A percentile compares a stretch with the other conserved stretches of the same genome.
Evolutionary conservation across 2,329 filamentous ascomycete genomes (phyloP).

Genomic region (Talaromyces sp.): DNA sequence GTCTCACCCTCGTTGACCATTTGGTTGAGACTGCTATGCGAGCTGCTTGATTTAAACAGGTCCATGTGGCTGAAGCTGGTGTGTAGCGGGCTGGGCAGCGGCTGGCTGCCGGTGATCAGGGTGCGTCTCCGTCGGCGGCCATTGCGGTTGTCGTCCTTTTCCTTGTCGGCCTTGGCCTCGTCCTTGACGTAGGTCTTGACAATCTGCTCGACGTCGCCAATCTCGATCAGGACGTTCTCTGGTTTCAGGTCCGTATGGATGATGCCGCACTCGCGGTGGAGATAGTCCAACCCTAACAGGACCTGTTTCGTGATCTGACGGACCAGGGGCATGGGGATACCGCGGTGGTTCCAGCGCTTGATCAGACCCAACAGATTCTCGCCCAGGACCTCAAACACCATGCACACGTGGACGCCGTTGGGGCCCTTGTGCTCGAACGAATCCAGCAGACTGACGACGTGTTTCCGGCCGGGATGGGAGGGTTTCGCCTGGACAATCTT

Average conservation of each 20-base stretch:
- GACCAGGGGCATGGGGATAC: constrained; percentile 91
- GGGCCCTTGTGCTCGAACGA: constrained; percentile 97
- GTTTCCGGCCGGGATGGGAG: constrained; percentile 84
- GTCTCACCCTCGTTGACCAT: constrained; percentile 63
- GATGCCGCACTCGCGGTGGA: constrained; percentile 96
- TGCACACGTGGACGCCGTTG: constrained; percentile 94
- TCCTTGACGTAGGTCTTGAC: constrained; percentile 93
- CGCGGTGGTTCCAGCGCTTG: constrained; percentile 97
- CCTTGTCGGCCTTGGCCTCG: constrained; percentile 52
- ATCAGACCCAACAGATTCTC: constrained; percentile 93
- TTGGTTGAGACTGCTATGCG: constrained; percentile 73
- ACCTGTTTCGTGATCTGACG: constrained; percentile 99
- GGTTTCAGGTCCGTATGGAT: constrained; percentile 98
- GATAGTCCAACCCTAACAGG: constrained; percentile 86
- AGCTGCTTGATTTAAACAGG: constrained; percentile 54
- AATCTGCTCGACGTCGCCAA: constrained; percentile 97
- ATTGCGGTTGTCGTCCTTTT: constrained; percentile 83
- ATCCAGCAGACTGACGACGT: constrained; percentile 92
- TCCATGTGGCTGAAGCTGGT: constrained; percentile 80
- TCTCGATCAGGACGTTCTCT: constrained; percentile 97
- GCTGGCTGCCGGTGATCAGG: constrained; percentile 94
- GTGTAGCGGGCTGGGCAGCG: constrained; percentile 88
- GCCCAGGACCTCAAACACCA: constrained; percentile 97
- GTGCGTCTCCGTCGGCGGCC: constrained; percentile 84
- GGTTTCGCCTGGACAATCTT: constrained; percentile 95